Evolutionary conservation across 768 basidiomycete genomes (phyloP), one percentile per base, ranked within the genome.

Genomic region (Suillus hirtellus): DNA sequence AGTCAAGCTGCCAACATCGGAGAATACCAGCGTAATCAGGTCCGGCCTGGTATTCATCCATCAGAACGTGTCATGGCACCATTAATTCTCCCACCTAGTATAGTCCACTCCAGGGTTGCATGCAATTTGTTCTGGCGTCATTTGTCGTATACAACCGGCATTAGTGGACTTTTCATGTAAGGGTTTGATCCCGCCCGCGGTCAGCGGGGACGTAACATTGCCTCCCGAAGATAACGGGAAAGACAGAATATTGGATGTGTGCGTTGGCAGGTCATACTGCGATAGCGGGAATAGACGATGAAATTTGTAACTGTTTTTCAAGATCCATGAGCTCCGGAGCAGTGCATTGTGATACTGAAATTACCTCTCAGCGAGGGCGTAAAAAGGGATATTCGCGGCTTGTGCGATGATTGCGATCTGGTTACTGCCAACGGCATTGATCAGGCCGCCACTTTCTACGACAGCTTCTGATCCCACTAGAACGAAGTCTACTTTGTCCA

Each of bases 381-480:
- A 99, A 75, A 99, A 95, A 4, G 97, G 96, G 75, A 96, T 97
- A 71, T 93, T 92, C 62, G 91, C 86, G 44, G 93, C 90, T 75
- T 94, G 93, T 60, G 97, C 96, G 62, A 98, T 93, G 71, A 97
- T 90, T 4, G 97, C 96, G 69, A 98, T 95, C 77, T 97, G 95
- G 76, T 93, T 95, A 70, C 95, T 95, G 47, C 96, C 96, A 43
- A 99, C 91, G 59, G 91, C 93, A 72, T 95, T 95, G 68, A 96
- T 87, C 64, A 94, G 79, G 4, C 95, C 93, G 50, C 97, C 97
- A 66, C 92, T 95, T 77, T 99, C 97, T 6, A 97, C 96, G 34
- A 99, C 96, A 9, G 96, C 97, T 79, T 99, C 97, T 46, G 95
- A 95, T 38, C 97, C 97, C 46, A 99, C 95, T 55, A 99, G 84